phyloP scores from a whole-genome alignment of 257 asterid species.

The Perilla frutescens region DNA sequence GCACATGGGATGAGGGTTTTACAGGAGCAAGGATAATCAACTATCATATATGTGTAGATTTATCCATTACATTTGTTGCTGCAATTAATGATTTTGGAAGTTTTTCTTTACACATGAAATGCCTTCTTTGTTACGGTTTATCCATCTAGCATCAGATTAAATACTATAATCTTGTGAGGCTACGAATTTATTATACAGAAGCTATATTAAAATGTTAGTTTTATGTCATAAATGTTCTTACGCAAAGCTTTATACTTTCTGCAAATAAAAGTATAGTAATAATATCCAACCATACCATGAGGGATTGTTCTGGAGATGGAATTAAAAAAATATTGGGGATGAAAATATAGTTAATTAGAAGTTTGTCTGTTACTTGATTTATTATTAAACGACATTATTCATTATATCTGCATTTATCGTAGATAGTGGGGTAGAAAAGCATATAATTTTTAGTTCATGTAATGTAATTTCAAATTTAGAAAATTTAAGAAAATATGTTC shows the following conservation, averaged over 20 bases:
- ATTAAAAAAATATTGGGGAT: too few relatives aligned
- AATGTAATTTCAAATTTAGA: too few relatives aligned
- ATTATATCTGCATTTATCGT: too few relatives aligned
- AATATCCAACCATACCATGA: too few relatives aligned
- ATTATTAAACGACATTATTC: too few relatives aligned
- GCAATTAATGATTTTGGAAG: too few relatives aligned
- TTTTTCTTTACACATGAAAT: not conserved
- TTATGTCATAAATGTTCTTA: not conserved
- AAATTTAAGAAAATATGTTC: too few relatives aligned
- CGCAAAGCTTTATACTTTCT: not conserved
- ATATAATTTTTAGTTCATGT: too few relatives aligned
- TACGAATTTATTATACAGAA: not conserved
- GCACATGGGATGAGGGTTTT: slow-evolving; percentile 81
- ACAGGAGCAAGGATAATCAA: slow-evolving; percentile 73
- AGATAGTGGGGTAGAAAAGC: too few relatives aligned
- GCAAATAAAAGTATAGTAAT: not conserved
- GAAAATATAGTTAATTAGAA: too few relatives aligned
- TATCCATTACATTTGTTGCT: slow-evolving; percentile 17
- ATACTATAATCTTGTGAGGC: slow-evolving; percentile 5
- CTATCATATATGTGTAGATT: not conserved
- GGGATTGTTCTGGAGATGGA: too few relatives aligned
- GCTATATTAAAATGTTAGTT: not conserved
- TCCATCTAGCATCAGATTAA: slow-evolving; percentile 1
- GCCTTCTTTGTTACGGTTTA: not conserved
- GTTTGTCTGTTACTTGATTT: too few relatives aligned